Evolutionary conservation across 1,284 basidiomycete species (phyloP).

Genomic region (Ganoderma sinense): DNA sequence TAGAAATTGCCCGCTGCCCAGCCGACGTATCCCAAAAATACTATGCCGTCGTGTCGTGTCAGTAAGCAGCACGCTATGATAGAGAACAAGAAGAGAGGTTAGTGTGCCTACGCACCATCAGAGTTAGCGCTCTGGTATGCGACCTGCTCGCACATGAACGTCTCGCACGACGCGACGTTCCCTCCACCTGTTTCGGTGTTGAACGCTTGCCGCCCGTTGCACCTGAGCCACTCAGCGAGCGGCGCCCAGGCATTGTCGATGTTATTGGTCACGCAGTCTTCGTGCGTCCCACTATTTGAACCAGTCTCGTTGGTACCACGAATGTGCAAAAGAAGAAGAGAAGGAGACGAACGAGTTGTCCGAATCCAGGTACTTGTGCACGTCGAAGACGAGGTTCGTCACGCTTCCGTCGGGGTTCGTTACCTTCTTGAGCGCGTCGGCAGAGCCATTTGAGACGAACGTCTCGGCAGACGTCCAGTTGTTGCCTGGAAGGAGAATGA

Average conservation of each 20-base stretch:
- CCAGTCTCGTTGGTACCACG: background rate
- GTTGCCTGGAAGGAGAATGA: constrained; percentile 62
- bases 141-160: constrained; percentile 56
- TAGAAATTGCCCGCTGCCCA: constrained; percentile 52
- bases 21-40: constrained; percentile 52
- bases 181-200: constrained; percentile 72
- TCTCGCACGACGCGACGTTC: constrained; percentile 55
- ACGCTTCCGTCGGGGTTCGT: constrained; percentile 59
- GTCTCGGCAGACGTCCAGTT: constrained; percentile 59
- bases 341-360: constrained; percentile 55
- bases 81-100: background rate
- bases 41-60: constrained; percentile 23
- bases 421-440: constrained; percentile 56
- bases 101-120: constrained; percentile 45
- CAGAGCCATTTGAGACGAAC: constrained; percentile 63
- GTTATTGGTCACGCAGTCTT: constrained; percentile 58
- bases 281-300: constrained; percentile 41
- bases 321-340: constrained; percentile 22
- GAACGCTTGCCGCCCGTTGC: constrained; percentile 64
- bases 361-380: constrained; percentile 70
- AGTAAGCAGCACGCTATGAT: background rate
- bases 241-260: constrained; percentile 56
- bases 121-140: constrained; percentile 59
- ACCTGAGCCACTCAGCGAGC: constrained; percentile 57
- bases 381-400: constrained; percentile 63